phyloP scores from a whole-genome alignment of 2,329 filamentous ascomycete genomes.

The Aspergillus tamarii region DNA sequence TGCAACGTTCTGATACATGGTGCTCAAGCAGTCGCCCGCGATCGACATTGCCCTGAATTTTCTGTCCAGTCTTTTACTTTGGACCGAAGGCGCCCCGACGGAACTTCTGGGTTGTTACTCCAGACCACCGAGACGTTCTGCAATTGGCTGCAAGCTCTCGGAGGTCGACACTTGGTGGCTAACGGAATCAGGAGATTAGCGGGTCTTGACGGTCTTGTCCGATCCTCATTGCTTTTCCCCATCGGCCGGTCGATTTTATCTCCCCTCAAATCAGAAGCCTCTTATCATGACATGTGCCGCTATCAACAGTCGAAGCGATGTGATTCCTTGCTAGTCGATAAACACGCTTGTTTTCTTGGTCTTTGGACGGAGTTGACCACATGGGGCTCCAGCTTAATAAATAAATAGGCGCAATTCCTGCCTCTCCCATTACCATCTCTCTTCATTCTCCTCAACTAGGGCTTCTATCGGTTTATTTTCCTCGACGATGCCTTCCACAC shows the following conservation, averaged over 20 bases:
- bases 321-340: conserved; percentile 4
- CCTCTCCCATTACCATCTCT: conserved; percentile 1
- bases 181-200: conserved; percentile 9
- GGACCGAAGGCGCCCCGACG: conserved; percentile 19
- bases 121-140: conserved; percentile 1
- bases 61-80: neutral
- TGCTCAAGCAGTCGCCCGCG: neutral
- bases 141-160: conserved; percentile 19
- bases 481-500: conserved; percentile 23
- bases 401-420: conserved; percentile 4
- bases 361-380: no score
- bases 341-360: conserved; percentile 4
- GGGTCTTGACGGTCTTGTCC: conserved; percentile 12
- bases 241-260: conserved; percentile 19
- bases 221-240: conserved; percentile 14
- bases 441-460: neutral
- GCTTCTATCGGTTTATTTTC: neutral
- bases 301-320: conserved; percentile 16
- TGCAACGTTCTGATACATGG: conserved; percentile 25
- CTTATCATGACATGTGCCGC: conserved; percentile 34
- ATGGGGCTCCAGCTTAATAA: neutral
- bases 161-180: conserved; percentile 6
- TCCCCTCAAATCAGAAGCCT: conserved; percentile 29
- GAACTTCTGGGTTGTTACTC: conserved; percentile 11
- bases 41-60: conserved; percentile 10